These are phyloP conservation scores for Bipolaris oryzae DNA, from an alignment of 2,329 filamentous ascomycete species.

Conservation along the genomic window DNA sequence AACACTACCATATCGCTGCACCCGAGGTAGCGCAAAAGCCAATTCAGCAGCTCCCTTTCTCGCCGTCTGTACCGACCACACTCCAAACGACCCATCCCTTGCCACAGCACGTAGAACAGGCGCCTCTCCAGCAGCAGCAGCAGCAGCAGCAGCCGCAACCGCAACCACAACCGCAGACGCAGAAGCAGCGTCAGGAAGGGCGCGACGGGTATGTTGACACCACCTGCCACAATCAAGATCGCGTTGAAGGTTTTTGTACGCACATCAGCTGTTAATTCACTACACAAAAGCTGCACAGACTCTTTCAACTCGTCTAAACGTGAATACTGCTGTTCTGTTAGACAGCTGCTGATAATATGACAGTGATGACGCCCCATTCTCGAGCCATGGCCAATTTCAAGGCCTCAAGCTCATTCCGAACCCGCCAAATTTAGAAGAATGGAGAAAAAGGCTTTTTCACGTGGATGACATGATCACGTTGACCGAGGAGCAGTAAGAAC, in stretches of 20 bases:
- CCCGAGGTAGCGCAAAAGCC: constrained; percentile 22
- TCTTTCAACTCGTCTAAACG: neutral
- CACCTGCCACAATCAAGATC: neutral
- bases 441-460: constrained; percentile 75
- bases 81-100: constrained; percentile 18
- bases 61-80: constrained; percentile 17
- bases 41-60: constrained; percentile 18
- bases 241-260: neutral
- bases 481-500: constrained; percentile 71
- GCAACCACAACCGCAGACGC: constrained; percentile 12
- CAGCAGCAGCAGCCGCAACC: neutral
- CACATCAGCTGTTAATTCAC: neutral
- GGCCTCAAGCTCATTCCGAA: constrained; percentile 64
- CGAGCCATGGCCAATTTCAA: constrained; percentile 60
- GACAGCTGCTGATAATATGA: neutral
- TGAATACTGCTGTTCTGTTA: neutral
- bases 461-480: constrained; percentile 75
- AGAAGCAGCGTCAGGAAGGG: constrained; percentile 5
- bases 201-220: constrained; percentile 6
- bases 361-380: constrained; percentile 47
- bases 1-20: constrained; percentile 24
- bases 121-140: constrained; percentile 4
- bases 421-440: constrained; percentile 70
- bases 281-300: neutral
- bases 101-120: constrained; percentile 17